Conservation (phyloP, 345 rosid species). For the Firmiana major region DNA sequence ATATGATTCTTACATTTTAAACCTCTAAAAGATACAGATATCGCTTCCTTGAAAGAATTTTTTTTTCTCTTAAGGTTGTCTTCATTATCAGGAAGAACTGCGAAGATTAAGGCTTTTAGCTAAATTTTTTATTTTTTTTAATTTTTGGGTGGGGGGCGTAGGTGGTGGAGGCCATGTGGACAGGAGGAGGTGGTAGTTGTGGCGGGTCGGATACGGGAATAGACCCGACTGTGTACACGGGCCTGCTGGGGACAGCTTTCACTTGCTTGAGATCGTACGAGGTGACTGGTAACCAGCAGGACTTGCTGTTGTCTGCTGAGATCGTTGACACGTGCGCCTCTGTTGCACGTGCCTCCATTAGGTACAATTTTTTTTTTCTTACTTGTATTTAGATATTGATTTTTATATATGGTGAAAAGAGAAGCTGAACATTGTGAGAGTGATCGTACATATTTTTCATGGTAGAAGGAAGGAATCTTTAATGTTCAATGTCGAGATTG, state of each 20-base stretch:
- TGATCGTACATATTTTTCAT: neutral
- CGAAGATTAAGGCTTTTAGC: neutral
- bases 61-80: neutral
- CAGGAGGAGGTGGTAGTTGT: conserved; percentile 17
- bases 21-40: neutral
- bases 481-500: neutral
- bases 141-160: conserved; percentile 4
- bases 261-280: conserved; percentile 74
- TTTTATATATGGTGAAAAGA: too few species aligned
- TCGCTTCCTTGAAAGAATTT: neutral
- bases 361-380: conserved; percentile 30
- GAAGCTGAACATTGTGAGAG: neutral
- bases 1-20: neutral
- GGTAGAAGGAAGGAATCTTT: neutral
- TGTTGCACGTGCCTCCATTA: conserved; percentile 41
- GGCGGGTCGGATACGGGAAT: conserved; percentile 15
- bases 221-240: conserved; percentile 73
- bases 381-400: too few species aligned
- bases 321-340: conserved; percentile 62
- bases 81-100: neutral
- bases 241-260: conserved; percentile 77
- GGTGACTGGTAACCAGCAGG: conserved; percentile 50
- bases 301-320: conserved; percentile 53
- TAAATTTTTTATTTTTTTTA: neutral
- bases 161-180: conserved; percentile 74